A percentile compares a stretch with the other conserved stretches of the same genome.
Conservation (phyloP, 805 yeast genomes). For the Candida taoyuanica region DNA sequence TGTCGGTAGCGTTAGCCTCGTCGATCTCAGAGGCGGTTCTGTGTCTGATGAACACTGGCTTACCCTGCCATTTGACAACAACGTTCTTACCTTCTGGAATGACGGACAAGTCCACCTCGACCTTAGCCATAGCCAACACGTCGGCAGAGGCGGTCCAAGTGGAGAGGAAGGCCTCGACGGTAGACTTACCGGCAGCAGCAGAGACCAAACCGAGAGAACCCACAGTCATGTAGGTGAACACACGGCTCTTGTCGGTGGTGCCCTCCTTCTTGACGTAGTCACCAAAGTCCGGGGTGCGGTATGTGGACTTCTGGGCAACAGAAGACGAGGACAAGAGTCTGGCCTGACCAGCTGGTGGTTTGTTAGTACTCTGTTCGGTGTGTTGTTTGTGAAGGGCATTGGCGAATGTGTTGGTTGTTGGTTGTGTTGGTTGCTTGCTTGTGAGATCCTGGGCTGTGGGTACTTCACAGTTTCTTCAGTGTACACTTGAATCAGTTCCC, state of each 20-base stretch:
- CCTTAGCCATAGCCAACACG: conserved; percentile 98
- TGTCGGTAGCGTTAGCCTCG: conserved; percentile 85
- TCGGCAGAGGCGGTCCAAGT: conserved; percentile 98
- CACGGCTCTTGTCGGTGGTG: conserved; percentile 74
- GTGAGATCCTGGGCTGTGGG: too few species aligned
- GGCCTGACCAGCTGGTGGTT: conserved; percentile 23
- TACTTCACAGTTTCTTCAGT: too few species aligned
- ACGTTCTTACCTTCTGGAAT: conserved; percentile 98
- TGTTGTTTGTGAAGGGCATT: too few species aligned
- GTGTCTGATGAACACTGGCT: conserved; percentile 99
- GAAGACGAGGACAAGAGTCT: conserved; percentile 35
- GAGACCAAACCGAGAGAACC: conserved; percentile 89
- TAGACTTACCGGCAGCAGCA: conserved; percentile 94
- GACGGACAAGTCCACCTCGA: conserved; percentile 88
- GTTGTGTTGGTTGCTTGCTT: too few species aligned
- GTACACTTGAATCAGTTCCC: too few species aligned
- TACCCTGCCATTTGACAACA: conserved; percentile 99
- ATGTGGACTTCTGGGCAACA: conserved; percentile 59
- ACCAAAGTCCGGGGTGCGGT: conserved; percentile 88
- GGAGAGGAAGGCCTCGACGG: conserved; percentile 87
- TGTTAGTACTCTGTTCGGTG: conserved; percentile 12
- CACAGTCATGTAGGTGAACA: conserved; percentile 93
- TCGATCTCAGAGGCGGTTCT: conserved; percentile 90
- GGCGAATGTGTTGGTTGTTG: too few species aligned
- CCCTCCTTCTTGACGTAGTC: conserved; percentile 68